Conservation (phyloP, 2,329 filamentous ascomycete species). For the Colletotrichum paranaense region DNA sequence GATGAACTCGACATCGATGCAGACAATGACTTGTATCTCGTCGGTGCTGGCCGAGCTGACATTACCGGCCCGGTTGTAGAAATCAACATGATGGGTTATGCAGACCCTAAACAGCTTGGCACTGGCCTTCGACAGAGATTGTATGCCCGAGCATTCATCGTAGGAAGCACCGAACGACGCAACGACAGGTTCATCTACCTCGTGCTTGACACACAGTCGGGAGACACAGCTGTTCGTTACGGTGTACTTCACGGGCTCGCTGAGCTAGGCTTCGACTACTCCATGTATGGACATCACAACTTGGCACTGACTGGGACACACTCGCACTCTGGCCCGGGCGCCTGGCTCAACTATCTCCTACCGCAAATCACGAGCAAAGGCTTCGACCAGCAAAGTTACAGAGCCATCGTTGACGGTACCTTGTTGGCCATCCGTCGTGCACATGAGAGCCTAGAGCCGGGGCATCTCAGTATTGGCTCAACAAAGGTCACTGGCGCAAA, state of each 20-base stretch:
- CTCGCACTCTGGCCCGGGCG: constrained; percentile 88
- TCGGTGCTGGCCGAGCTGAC: constrained; percentile 65
- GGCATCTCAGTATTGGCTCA: constrained; percentile 74
- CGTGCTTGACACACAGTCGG: constrained; percentile 86
- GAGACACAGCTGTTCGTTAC: constrained; percentile 87
- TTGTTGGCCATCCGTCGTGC: constrained; percentile 83
- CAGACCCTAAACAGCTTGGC: constrained; percentile 81
- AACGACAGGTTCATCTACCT: constrained; percentile 85
- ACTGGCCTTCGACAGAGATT: constrained; percentile 86
- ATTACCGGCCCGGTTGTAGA: constrained; percentile 82
- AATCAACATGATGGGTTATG: constrained; percentile 91
- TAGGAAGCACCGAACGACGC: constrained; percentile 74
- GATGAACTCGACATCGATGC: background rate
- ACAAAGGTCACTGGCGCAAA: constrained; percentile 78
- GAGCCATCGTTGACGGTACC: constrained; percentile 87
- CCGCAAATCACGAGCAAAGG: constrained; percentile 90
- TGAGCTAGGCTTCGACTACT: constrained; percentile 76
- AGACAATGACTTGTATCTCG: constrained; percentile 54
- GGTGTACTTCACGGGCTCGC: constrained; percentile 81
- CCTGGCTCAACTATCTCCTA: constrained; percentile 91
- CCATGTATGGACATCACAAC: constrained; percentile 81
- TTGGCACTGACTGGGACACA: constrained; percentile 93
- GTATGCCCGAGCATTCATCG: constrained; percentile 88
- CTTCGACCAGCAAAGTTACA: constrained; percentile 86
- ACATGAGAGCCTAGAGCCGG: constrained; percentile 68